phyloP scores from a whole-genome alignment of 129 eudicot genomes.

The Helianthus tuberosus region DNA sequence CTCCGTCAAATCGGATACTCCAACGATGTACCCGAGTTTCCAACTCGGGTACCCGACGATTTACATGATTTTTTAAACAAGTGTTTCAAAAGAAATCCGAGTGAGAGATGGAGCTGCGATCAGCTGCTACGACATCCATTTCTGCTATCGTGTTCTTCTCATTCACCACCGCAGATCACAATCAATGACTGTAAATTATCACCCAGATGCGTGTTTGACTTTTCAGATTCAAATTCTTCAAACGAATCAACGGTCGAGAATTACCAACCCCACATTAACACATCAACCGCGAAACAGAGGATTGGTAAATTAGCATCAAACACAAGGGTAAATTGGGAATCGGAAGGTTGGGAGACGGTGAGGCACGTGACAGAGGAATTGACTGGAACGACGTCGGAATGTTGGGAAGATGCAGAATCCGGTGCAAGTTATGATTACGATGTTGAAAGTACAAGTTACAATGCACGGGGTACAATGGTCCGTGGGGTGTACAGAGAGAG shows the following conservation, averaged over 20 bases:
- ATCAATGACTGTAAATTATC: slow-evolving; percentile 27
- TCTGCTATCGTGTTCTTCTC: slow-evolving; percentile 25
- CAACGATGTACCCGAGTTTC: slow-evolving; percentile 37
- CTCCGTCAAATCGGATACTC: slow-evolving; percentile 49
- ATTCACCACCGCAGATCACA: background rate
- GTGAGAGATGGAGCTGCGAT: slow-evolving; percentile 65
- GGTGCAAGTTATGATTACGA: slow-evolving; percentile 13
- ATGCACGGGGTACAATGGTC: slow-evolving; percentile 18
- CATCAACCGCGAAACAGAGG: slow-evolving; percentile 34
- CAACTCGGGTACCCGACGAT: slow-evolving; percentile 33
- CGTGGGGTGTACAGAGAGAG: slow-evolving; percentile 10
- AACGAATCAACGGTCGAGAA: slow-evolving; percentile 23
- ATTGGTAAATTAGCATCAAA: slow-evolving; percentile 49
- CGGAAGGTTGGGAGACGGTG: slow-evolving; percentile 72
- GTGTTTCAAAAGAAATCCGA: slow-evolving; percentile 44
- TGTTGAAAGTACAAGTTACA: slow-evolving; percentile 17
- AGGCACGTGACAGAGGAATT: slow-evolving; percentile 28
- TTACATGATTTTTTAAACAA: slow-evolving; percentile 60
- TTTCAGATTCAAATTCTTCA: slow-evolving; percentile 34
- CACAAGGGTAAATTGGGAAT: slow-evolving; percentile 60
- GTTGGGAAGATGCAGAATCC: slow-evolving; percentile 35
- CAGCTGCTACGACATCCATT: slow-evolving; percentile 75
- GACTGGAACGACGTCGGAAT: slow-evolving; percentile 19
- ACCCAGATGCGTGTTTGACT: slow-evolving; percentile 64
- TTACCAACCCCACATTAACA: background rate